These are phyloP conservation scores for Coniochaeta pulveracea DNA, from an alignment of 2,329 filamentous ascomycete genomes.

Conservation along the genomic window DNA sequence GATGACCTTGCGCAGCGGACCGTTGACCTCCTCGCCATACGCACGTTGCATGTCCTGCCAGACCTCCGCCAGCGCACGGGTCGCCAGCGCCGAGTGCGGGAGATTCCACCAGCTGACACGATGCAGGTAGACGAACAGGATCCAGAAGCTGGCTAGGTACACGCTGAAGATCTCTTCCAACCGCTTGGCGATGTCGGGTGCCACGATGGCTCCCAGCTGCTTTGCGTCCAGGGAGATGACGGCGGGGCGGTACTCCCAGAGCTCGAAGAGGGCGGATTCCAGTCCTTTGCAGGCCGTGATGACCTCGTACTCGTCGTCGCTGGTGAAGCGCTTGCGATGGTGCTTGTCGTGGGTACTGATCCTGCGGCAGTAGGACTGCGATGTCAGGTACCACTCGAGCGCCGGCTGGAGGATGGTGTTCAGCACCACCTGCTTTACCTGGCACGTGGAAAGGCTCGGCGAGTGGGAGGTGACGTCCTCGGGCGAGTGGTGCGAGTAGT, in stretches of 20 bases:
- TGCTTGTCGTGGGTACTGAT: conserved; percentile 2
- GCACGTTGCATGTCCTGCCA: too few species aligned
- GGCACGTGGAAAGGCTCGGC: neutral
- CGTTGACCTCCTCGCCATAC: too few species aligned
- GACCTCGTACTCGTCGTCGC: conserved; percentile 1
- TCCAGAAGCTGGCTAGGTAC: conserved; percentile 2
- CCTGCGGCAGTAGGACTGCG: conserved; percentile 1
- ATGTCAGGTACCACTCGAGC: neutral
- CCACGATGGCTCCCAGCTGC: neutral
- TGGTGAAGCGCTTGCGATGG: neutral
- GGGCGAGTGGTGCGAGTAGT: too few species aligned
- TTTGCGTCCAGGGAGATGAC: neutral
- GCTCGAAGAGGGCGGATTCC: neutral
- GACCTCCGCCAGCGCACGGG: too few species aligned
- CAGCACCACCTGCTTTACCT: conserved; percentile 1
- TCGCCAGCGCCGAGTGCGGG: neutral
- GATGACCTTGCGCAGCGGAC: too few species aligned
- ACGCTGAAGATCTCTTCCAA: conserved; percentile 3
- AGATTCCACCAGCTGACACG: conserved; percentile 3
- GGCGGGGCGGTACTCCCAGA: neutral
- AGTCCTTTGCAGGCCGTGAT: neutral
- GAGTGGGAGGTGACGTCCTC: too few species aligned
- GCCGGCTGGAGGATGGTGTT: neutral
- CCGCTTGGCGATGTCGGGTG: neutral
- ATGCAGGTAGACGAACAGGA: conserved; percentile 2